A percentile compares a stretch with the other conserved stretches of the same genome.
These are phyloP conservation scores for Puccinia horiana DNA, from an alignment of 1,284 basidiomycete genomes.

Conservation along the genomic window DNA sequence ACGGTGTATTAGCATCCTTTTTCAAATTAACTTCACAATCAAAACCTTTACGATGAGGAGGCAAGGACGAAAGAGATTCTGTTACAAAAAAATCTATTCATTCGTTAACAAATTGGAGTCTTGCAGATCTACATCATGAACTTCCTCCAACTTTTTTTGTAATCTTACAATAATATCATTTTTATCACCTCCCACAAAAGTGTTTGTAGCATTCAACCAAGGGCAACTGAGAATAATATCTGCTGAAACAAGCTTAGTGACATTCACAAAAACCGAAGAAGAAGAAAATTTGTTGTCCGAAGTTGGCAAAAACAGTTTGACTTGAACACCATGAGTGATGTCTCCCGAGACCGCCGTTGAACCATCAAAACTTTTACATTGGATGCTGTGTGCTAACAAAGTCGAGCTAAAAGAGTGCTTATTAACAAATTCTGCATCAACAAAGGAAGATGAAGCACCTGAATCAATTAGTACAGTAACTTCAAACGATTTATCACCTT, in stretches of 20 bases:
- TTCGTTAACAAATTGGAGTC: neutral
- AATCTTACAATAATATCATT: neutral
- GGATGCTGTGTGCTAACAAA: neutral
- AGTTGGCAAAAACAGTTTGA: too few relatives aligned
- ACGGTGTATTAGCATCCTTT: neutral
- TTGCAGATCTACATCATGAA: too few relatives aligned
- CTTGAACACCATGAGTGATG: neutral
- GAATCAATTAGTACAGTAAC: neutral
- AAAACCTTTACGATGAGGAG: slow-evolving; percentile 1
- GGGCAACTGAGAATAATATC: neutral
- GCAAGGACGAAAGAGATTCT: neutral
- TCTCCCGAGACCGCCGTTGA: neutral
- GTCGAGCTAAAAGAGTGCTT: neutral
- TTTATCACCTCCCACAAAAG: neutral
- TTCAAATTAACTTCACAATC: slow-evolving; percentile 9
- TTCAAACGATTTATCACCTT: too few relatives aligned
- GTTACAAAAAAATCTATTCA: neutral
- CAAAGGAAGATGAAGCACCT: neutral
- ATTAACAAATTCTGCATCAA: neutral
- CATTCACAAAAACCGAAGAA: neutral
- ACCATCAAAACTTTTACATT: neutral
- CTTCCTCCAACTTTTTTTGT: too few relatives aligned
- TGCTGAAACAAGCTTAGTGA: neutral
- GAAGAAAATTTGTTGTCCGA: neutral
- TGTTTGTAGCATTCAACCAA: neutral